A percentile compares a stretch with the other conserved stretches of the same genome.
phyloP scores from a whole-genome alignment of 1,284 basidiomycete species.

The Rhizoctonia solani region DNA sequence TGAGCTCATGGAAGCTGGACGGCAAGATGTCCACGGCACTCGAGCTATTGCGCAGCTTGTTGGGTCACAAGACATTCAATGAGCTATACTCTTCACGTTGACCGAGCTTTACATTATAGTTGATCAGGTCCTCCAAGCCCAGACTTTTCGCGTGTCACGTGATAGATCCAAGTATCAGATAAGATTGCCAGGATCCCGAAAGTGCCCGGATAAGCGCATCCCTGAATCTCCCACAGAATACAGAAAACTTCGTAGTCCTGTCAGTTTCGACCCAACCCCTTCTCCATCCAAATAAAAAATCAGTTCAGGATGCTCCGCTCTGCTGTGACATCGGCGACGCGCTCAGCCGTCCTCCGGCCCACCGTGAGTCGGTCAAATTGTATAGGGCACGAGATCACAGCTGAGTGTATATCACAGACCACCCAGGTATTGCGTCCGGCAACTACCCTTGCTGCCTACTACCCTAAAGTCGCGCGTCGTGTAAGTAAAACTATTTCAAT shows the following conservation, averaged over 20 bases:
- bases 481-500: constrained; percentile 49
- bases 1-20: not conserved
- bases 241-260: constrained; percentile 33
- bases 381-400: not conserved
- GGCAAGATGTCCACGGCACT: not conserved
- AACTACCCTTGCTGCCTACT: constrained; percentile 80
- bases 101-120: no score
- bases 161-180: constrained; percentile 8
- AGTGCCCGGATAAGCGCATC: constrained; percentile 26
- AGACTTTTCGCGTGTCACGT: no score
- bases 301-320: constrained; percentile 32
- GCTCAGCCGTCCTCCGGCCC: constrained; percentile 34
- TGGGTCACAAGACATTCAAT: no score
- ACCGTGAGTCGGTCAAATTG: not conserved
- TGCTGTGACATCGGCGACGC: constrained; percentile 26
- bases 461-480: constrained; percentile 72
- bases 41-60: not conserved
- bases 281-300: not conserved
- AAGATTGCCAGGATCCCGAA: constrained; percentile 21
- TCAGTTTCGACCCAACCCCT: constrained; percentile 6
- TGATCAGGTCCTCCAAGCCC: no score
- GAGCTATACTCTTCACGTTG: no score
- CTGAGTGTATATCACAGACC: constrained; percentile 4
- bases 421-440: constrained; percentile 48
- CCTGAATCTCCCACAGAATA: constrained; percentile 28